Conservation (phyloP, 805 yeast species). For the Candida pseudofarinosa region DNA sequence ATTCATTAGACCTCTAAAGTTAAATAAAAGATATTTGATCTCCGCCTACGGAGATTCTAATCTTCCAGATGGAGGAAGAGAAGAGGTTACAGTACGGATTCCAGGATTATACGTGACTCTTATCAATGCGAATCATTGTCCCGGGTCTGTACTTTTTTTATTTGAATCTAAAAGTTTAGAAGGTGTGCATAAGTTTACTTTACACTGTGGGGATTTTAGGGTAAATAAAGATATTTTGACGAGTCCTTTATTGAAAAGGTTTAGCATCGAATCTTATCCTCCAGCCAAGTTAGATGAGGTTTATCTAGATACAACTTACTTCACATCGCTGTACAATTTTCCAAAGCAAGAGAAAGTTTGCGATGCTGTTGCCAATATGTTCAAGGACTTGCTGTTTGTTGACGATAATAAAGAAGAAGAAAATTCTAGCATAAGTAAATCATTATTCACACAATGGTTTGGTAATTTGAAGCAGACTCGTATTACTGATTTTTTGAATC, state of each 20-base stretch:
- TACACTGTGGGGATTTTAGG: conserved; percentile 95
- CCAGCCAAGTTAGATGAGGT: conserved; percentile 45
- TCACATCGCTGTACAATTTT: conserved; percentile 68
- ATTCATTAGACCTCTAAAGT: conserved; percentile 35
- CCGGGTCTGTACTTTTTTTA: conserved; percentile 84
- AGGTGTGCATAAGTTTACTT: conserved; percentile 25
- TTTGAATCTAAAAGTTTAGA: conserved; percentile 46
- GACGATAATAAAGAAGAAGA: conserved; percentile 19
- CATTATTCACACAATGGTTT: conserved; percentile 27
- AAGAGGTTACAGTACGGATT: conserved; percentile 3
- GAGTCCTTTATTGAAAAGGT: conserved; percentile 27
- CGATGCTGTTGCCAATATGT: conserved; percentile 51
- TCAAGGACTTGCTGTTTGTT: conserved; percentile 28
- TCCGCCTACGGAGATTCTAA: conserved; percentile 1
- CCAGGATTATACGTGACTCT: conserved; percentile 51
- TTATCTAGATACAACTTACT: conserved; percentile 88
- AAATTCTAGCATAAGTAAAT: conserved; percentile 4
- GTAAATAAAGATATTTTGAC: conserved; percentile 52
- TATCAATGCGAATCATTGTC: conserved; percentile 92
- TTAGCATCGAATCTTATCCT: conserved; percentile 8
- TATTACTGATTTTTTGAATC: conserved; percentile 33
- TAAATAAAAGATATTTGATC: conserved; percentile 39
- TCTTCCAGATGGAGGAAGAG: conserved; percentile 13
- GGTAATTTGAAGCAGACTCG: conserved; percentile 33
- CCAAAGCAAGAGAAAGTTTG: conserved; percentile 76